A percentile compares a stretch with the other conserved stretches of the same genome.
These are phyloP conservation scores for Candolleomyces eurysporus DNA, from an alignment of 768 basidiomycete species.

Conservation along the genomic window DNA sequence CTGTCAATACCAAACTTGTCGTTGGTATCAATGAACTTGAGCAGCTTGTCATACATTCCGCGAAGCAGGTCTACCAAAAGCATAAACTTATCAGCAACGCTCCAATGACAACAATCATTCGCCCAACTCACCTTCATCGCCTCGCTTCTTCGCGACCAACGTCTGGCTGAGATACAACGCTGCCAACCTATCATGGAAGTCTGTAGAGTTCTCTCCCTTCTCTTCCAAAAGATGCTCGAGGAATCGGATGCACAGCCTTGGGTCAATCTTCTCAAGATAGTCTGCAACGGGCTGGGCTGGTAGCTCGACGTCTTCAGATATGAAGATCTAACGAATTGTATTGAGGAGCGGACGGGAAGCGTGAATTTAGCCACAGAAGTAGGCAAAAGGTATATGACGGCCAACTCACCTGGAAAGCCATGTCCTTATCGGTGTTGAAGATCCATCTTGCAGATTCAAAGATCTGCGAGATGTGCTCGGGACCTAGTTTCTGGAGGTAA, in stretches of 20 bases:
- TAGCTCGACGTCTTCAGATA: conserved; percentile 90
- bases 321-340: conserved; percentile 63
- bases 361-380: conserved; percentile 26
- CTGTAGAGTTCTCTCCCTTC: conserved; percentile 59
- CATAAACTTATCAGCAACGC: background rate
- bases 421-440: conserved; percentile 67
- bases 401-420: conserved; percentile 68
- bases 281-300: conserved; percentile 74
- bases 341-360: background rate
- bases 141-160: conserved; percentile 51
- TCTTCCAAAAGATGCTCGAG: conserved; percentile 83
- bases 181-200: conserved; percentile 86
- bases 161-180: conserved; percentile 82
- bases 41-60: conserved; percentile 63
- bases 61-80: conserved; percentile 40
- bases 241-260: conserved; percentile 69
- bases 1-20: conserved; percentile 72
- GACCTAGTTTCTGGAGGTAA: conserved; percentile 89
- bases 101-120: background rate
- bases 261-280: conserved; percentile 73
- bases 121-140: conserved; percentile 51
- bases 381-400: background rate
- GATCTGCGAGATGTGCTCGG: conserved; percentile 76
- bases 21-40: conserved; percentile 74
- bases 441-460: conserved; percentile 85